Evolutionary conservation across 495 filamentous ascomycete species (phyloP), one percentile per base, ranked within the genome.

Genomic region (Durotheca rogersii): DNA sequence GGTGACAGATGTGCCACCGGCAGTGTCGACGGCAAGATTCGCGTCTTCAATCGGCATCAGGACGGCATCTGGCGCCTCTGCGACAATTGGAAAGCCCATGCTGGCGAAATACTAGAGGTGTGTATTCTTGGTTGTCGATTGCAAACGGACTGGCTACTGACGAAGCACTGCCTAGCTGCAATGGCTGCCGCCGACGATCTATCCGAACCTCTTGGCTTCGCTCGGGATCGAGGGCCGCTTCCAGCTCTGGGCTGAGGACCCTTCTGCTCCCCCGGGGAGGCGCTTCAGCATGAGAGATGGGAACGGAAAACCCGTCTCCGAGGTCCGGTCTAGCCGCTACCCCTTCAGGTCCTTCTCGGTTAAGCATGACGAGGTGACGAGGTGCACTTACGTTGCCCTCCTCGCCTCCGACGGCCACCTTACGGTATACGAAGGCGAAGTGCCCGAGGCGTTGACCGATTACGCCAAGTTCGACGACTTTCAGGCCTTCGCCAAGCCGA

Each of bases 31-130:
- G 94, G 96, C 61, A 87, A 86, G 63, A 85, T 99, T 57, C 89
- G 90, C 64, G 87, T 97, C 21, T 97, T 90, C 79, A 89, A 95
- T 64, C 68, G 77, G 32, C 80, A 90, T 51, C 82, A 83, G 53
- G 82, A 89, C 56, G 83, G 82, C 10, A 72, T 82, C 37, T 96
- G 89, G 89, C 79, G 81, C 30, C 69, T 90, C 32, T 84, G 81
- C 56, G 93, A 96, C 62, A 88, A 82, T 39, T 96, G 93, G 89
- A 81, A 82, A 45, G 94, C 89, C 10, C 93, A 99, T 64, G 85
- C 88, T 57, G 88, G 88, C 18, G 93, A 96, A 71, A 87, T 99
- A 49, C 76, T 87, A 53, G 88, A 95, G 77, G 90, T 90, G 76
- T 70, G 76, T 65, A 36, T 6, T 6, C 25, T 11, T 25, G 25